Evolutionary conservation across 2,329 filamentous ascomycete genomes (phyloP).

Genomic region (Coniochaeta sp.): DNA sequence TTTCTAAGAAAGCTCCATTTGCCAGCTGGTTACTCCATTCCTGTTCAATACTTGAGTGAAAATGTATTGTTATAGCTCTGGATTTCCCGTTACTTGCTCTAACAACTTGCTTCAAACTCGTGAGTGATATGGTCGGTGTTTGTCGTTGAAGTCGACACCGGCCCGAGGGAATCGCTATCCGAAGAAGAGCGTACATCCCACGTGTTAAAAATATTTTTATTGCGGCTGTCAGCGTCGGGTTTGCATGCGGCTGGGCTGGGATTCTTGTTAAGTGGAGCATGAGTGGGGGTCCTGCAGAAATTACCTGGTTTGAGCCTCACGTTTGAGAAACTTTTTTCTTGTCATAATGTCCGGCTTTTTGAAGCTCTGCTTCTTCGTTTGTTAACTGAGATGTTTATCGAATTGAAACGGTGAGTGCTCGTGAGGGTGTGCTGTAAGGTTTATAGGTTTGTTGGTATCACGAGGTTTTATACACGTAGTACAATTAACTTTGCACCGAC

Average conservation of each 20-base stretch:
- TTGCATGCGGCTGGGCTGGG: conserved; percentile 1
- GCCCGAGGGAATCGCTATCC: background rate
- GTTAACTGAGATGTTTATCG: no score
- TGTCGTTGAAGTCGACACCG: background rate
- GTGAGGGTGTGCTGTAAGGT: background rate
- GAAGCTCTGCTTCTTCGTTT: no score
- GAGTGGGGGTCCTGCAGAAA: background rate
- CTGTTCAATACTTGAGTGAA: no score
- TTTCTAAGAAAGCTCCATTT: no score
- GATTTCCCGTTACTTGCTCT: no score
- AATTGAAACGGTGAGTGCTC: background rate
- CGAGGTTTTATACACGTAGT: background rate
- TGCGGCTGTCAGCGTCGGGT: background rate
- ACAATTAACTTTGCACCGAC: background rate
- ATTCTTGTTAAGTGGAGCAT: background rate
- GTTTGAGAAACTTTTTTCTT: no score
- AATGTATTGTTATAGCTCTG: no score
- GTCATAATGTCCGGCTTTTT: no score
- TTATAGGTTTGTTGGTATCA: background rate
- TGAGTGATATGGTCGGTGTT: no score
- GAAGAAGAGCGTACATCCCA: background rate
- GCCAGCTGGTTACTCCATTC: no score
- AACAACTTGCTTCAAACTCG: no score
- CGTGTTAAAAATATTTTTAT: background rate
- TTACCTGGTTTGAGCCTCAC: conserved; percentile 2